These are phyloP conservation scores for Onygenales sp. DNA, from an alignment of 2,329 filamentous ascomycete genomes.

Conservation along the genomic window DNA sequence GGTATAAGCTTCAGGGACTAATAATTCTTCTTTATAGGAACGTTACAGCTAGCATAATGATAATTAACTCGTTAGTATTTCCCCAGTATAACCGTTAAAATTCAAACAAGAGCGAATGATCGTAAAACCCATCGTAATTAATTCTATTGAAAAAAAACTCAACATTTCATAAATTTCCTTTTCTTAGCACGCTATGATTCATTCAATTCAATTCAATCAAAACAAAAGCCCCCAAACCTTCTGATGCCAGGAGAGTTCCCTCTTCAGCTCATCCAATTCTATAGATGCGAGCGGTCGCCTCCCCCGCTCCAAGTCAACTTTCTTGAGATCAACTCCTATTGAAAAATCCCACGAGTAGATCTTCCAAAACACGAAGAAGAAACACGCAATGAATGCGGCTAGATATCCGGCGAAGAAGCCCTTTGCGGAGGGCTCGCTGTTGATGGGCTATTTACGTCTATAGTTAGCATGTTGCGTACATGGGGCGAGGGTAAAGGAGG, in stretches of 20 bases:
- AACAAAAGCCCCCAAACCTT: too few species aligned
- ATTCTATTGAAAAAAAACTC: too few species aligned
- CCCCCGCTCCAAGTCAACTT: slow-evolving; percentile 5
- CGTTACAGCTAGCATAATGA: too few species aligned
- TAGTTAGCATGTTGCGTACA: background rate
- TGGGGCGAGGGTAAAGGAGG: slow-evolving; percentile 73
- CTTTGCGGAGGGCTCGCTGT: slow-evolving; percentile 24
- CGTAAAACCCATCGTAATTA: too few species aligned
- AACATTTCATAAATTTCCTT: too few species aligned
- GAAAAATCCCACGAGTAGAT: slow-evolving; percentile 5
- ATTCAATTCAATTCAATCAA: too few species aligned
- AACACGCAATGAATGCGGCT: slow-evolving; percentile 28
- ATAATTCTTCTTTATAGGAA: too few species aligned
- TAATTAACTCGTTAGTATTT: too few species aligned
- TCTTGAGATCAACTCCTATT: slow-evolving; percentile 5
- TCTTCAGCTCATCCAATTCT: background rate
- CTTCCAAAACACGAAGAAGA: slow-evolving; percentile 21
- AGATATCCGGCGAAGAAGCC: slow-evolving; percentile 39
- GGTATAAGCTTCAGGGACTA: too few species aligned
- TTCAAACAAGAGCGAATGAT: too few species aligned
- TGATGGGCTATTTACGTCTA: slow-evolving; percentile 42
- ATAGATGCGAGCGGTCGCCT: background rate
- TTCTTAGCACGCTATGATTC: too few species aligned
- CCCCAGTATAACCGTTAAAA: too few species aligned
- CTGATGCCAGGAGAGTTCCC: background rate